Evolutionary conservation across 805 yeast species (phyloP), one percentile per base, ranked within the genome.

Genomic region (Ogataea chonburiensis): DNA sequence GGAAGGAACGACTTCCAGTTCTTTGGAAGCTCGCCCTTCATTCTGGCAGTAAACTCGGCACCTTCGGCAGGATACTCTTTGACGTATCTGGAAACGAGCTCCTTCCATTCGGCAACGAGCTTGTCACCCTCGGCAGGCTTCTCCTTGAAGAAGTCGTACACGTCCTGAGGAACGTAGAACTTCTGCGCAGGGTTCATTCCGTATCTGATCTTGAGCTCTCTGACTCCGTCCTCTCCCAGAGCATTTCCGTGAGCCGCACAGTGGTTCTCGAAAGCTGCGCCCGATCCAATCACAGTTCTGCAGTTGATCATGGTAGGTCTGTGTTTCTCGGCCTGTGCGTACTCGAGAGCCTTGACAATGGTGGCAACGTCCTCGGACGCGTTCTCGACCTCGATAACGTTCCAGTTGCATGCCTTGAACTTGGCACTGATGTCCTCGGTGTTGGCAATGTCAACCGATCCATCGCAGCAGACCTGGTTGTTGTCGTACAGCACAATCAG

Each of bases 161-260:
- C 97, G 56, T 86, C 95, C 52, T 76, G 67, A 46, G 96, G 89
- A 43, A 89, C 88, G 46, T 61, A 73, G 63, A 93, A 91, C 44
- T 75, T 61, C 68, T 86, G 76, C 31, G 76, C 79, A 47, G 97
- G 94, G 77, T 88, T 75, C 74, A 91, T 87, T 43, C 97, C 97
- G 55, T 78, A 81, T 57, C 73, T 73, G 57, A 67, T 62, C 75
- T 88, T 93, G 67, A 91, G 73, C 67, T 87, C 96, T 56, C 75
- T 79, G 58, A 89, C 76, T 61, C 91, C 98, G 57, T 88, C 98
- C 34, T 88, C 71, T 75, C 89, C 88, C 67, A 91, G 77, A 56
- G 98, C 95, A 48, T 94, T 71, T 66, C 98, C 98, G 70, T 93
- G 98, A 34, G 93, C 98, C 55, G 83, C 73, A 67, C 84, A 89